Evolutionary conservation across 371 early-diverging fungal genomes (phyloP), one percentile per base, ranked within the genome.

Genomic region (Syncephalastrum monosporum): DNA sequence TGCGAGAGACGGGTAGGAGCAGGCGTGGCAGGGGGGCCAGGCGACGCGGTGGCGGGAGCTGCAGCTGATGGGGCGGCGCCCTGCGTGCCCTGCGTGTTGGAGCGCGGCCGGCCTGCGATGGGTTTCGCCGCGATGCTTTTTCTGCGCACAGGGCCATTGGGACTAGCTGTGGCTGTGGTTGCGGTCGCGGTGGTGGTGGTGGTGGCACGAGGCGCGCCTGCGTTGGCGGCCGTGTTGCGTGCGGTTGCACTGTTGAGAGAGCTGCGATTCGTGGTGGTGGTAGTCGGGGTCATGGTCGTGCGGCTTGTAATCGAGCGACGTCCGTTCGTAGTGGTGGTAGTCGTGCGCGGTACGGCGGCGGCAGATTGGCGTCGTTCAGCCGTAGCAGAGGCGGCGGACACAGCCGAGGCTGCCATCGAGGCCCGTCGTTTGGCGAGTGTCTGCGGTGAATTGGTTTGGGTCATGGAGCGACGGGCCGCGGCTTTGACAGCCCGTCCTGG

Each of bases 21-120:
- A 29, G 29, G 29, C 7, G 29, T 29, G 4, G 29, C 29, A 29
- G 29, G 29, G 29, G 29, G 29, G 4, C 29, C 29, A 29, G 29
- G 29, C 50, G 56, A 13, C 25, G 65, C 23, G 56, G 56, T 14
- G 21, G 21, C 21, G 29, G 25, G 50, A 23, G 48, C 47, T 49
- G 50, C 50, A n/a, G 7, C 24, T 10, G 21, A 21, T 21, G 21
- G 21, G 21, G 51, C 50, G 14, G 60, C 14, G 27, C 49, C 50
- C 38, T 19, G 29, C 21, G 56, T 41, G 10, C 67, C 65, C 33
- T 61, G 69, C 14, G 67, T 67, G 24, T 59, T 60, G 19, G 67
- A 67, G 21, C 55, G 63, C 27, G 57, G 59, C 24, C 61, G 58
- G 27, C 56, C 53, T 24, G 54, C 44, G 33, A 61, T 29, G 50